Percentiles rank a stretch among this genome's conserved stretches.
These are phyloP conservation scores for Debaryomyces nepalensis DNA, from an alignment of 1,139 yeast genomes.

Conservation along the genomic window DNA sequence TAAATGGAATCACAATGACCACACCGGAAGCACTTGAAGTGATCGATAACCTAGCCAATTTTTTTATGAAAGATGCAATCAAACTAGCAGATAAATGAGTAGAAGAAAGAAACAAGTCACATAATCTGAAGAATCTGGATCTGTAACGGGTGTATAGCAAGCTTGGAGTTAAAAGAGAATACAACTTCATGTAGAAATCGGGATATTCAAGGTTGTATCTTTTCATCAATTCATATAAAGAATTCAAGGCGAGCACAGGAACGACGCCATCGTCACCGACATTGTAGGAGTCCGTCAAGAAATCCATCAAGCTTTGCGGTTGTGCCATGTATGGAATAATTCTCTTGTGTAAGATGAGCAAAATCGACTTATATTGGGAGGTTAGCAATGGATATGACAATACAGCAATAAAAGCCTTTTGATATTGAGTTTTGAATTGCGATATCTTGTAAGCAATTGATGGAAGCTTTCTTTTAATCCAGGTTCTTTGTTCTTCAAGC, in stretches of 20 bases:
- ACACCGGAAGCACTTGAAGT: conserved; percentile 91
- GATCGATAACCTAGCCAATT: conserved; percentile 72
- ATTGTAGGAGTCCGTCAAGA: conserved; percentile 83
- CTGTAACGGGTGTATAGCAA: conserved; percentile 79
- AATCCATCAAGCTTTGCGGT: conserved; percentile 90
- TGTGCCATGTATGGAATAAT: conserved; percentile 80
- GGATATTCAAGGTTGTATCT: conserved; percentile 89
- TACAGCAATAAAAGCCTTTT: conserved; percentile 65
- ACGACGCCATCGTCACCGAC: conserved; percentile 64
- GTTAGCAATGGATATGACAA: conserved; percentile 54
- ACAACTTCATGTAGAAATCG: conserved; percentile 81
- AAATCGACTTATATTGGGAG: conserved; percentile 69
- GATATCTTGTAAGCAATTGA: conserved; percentile 56
- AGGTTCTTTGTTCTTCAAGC: conserved; percentile 39
- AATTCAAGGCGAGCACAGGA: conserved; percentile 83
- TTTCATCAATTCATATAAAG: conserved; percentile 84
- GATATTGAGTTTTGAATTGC: conserved; percentile 68
- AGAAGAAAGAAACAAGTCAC: conserved; percentile 84
- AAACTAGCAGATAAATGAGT: conserved; percentile 84
- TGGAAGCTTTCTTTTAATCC: conserved; percentile 52
- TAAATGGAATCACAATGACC: conserved; percentile 85
- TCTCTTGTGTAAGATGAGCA: conserved; percentile 78
- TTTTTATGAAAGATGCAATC: conserved; percentile 88
- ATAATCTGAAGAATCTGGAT: conserved; percentile 83
- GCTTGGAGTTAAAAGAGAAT: conserved; percentile 75